phyloP scores from a whole-genome alignment of 352 stramenopile genomes.

The Pythium apleroticum region DNA sequence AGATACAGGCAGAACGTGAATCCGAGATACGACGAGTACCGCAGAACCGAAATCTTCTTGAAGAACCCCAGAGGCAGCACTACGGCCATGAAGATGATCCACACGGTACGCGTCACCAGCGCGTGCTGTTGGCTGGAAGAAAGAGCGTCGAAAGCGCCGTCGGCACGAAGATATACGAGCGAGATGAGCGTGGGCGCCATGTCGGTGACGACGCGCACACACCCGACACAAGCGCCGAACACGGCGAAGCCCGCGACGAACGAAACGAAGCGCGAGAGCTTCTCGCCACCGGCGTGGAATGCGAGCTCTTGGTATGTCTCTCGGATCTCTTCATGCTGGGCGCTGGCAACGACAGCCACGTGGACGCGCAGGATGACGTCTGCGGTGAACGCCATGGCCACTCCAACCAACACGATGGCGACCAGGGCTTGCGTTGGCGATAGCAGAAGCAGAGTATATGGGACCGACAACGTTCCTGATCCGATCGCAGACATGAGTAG shows the following conservation, averaged over 20 bases:
- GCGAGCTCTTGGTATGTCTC: slow-evolving; percentile 73
- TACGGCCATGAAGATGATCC: slow-evolving; percentile 58
- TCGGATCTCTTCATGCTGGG: slow-evolving; percentile 36
- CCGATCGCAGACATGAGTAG: slow-evolving; percentile 31
- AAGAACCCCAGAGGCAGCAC: slow-evolving; percentile 66
- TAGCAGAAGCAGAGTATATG: slow-evolving; percentile 72
- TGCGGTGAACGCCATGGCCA: slow-evolving; percentile 72
- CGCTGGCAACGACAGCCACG: slow-evolving; percentile 41
- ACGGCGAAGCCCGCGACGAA: slow-evolving; percentile 68
- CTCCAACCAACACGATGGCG: slow-evolving; percentile 47
- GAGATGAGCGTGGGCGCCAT: slow-evolving; percentile 64
- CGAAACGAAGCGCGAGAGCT: slow-evolving; percentile 49
- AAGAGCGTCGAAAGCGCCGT: slow-evolving; percentile 25
- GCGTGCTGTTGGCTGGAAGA: slow-evolving; percentile 34
- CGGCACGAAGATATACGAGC: slow-evolving; percentile 32
- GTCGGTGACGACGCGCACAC: slow-evolving; percentile 67
- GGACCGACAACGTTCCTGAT: slow-evolving; percentile 32
- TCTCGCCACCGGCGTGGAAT: slow-evolving; percentile 48
- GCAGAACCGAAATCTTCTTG: slow-evolving; percentile 71
- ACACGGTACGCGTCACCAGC: slow-evolving; percentile 42
- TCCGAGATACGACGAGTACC: slow-evolving; percentile 74
- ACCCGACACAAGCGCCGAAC: slow-evolving; percentile 76
- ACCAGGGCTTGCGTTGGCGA: slow-evolving; percentile 44
- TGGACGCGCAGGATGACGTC: slow-evolving; percentile 65
- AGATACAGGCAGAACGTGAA: slow-evolving; percentile 73